phyloP scores from a whole-genome alignment of 2,329 filamentous ascomycete genomes.

The Graphilbum fragrans region DNA sequence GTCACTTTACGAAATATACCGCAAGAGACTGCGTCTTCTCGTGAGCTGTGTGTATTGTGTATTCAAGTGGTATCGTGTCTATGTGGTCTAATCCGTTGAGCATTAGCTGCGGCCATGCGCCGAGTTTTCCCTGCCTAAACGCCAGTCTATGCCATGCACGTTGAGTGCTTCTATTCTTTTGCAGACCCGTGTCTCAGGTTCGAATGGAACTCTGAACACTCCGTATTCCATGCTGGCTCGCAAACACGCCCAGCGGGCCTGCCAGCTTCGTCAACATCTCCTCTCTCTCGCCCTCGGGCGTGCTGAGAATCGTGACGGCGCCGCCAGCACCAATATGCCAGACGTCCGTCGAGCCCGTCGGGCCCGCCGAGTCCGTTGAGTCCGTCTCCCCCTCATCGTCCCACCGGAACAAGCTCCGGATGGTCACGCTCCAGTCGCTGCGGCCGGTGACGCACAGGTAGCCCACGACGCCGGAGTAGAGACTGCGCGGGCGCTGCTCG shows the following conservation, averaged over 20 bases:
- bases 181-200: no score
- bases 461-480: conserved; percentile 83
- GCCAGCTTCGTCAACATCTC: conserved; percentile 77
- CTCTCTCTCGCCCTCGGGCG: conserved; percentile 67
- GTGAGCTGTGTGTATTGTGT: not conserved
- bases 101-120: no score
- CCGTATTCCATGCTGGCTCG: no score
- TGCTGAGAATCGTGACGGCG: conserved; percentile 77
- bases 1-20: no score
- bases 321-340: conserved; percentile 88
- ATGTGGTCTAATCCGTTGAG: not conserved
- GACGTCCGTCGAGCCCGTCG: conserved; percentile 26
- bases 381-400: conserved; percentile 37
- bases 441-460: conserved; percentile 79
- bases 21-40: no score
- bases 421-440: conserved; percentile 86
- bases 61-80: not conserved
- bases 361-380: conserved; percentile 7
- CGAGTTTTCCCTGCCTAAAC: no score
- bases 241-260: conserved; percentile 41
- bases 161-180: conserved; percentile 4
- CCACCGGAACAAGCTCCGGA: conserved; percentile 68
- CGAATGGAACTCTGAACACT: not conserved
- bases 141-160: conserved; percentile 1
- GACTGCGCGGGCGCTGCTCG: conserved; percentile 54